A percentile compares a stretch with the other conserved stretches of the same genome.
phyloP scores from a whole-genome alignment of 257 asterid species.

The Lycium ferocissimum region DNA sequence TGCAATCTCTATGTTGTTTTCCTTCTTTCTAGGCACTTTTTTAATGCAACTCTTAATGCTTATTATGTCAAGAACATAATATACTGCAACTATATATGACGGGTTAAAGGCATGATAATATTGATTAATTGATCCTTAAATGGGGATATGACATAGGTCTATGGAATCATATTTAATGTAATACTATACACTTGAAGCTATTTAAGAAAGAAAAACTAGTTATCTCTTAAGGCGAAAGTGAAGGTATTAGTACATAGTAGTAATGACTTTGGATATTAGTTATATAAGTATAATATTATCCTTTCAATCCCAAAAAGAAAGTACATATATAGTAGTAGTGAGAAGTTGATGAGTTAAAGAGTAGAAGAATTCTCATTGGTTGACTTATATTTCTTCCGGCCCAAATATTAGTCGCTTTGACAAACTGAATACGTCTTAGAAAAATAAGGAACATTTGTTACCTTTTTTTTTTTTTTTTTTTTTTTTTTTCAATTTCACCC shows the following conservation, averaged over 20 bases:
- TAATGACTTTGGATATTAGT: neutral
- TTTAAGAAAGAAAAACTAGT: neutral
- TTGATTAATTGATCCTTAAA: constrained; percentile 3
- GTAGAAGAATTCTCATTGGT: neutral
- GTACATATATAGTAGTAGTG: neutral
- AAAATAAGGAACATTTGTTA: neutral
- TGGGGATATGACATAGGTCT: neutral
- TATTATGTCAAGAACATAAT: neutral
- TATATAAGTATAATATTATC: neutral
- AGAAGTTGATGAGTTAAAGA: neutral
- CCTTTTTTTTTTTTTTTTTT: neutral
- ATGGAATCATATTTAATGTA: neutral
- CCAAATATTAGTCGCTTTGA: neutral
- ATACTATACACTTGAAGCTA: neutral
- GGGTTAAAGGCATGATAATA: neutral
- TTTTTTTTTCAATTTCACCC: neutral
- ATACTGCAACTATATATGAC: neutral
- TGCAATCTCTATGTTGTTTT: neutral
- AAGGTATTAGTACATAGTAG: neutral
- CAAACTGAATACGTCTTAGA: neutral
- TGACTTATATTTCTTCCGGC: neutral
- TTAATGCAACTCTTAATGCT: neutral
- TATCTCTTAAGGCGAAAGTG: neutral
- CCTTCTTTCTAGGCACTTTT: neutral
- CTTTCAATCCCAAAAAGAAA: neutral